These are phyloP conservation scores for Coemansia sp. DNA, from an alignment of 192 early-diverging fungal species.

Conservation along the genomic window DNA sequence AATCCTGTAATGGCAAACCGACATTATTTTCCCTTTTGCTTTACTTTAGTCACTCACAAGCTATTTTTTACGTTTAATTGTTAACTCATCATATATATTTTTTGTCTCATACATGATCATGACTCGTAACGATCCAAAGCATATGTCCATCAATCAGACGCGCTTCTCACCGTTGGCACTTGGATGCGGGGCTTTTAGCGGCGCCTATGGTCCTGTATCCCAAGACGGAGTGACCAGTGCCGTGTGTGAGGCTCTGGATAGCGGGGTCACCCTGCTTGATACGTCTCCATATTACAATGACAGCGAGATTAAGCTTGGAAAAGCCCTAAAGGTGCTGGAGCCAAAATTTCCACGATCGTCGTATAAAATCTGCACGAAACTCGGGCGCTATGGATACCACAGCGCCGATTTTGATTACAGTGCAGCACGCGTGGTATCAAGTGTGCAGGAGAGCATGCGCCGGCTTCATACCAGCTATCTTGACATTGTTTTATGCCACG, in stretches of 20 bases:
- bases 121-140: neutral
- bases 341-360: slow-evolving; percentile 61
- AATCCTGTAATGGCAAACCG: too few relatives aligned
- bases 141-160: neutral
- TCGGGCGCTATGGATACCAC: slow-evolving; percentile 70
- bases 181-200: slow-evolving; percentile 49
- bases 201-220: slow-evolving; percentile 32
- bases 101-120: neutral
- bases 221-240: slow-evolving; percentile 9
- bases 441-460: slow-evolving; percentile 61
- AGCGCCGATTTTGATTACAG: slow-evolving; percentile 69
- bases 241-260: slow-evolving; percentile 34
- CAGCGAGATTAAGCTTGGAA: slow-evolving; percentile 67
- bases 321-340: slow-evolving; percentile 54
- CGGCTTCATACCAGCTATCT: slow-evolving; percentile 66
- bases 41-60: neutral
- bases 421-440: slow-evolving; percentile 45
- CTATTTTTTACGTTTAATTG: neutral
- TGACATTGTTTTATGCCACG: slow-evolving; percentile 71
- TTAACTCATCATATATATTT: neutral
- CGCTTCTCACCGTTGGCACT: slow-evolving; percentile 12
- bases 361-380: slow-evolving; percentile 71
- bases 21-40: neutral
- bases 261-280: slow-evolving; percentile 68
- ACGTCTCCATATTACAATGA: slow-evolving; percentile 75